Evolutionary conservation across 140 eudicot species (phyloP), one percentile per base, ranked within the genome.

Genomic region (Senecio squalidus): DNA sequence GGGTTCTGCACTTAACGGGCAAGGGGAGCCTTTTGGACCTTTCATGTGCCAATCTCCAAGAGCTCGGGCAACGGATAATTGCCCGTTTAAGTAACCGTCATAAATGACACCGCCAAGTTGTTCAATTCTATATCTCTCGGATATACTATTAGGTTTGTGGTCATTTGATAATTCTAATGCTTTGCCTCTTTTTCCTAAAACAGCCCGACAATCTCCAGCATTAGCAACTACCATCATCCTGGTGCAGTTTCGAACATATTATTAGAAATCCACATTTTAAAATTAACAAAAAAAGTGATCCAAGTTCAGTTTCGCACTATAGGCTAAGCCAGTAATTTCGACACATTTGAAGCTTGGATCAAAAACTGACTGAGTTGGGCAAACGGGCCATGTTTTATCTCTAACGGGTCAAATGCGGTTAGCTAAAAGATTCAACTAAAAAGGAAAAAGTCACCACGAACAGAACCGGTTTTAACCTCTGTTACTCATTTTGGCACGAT

Each of bases 31-130:
- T 73, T 84, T 88, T 0, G 94, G 48, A 16, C 89, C 86, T 65
- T 88, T 88, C 96, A 88, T 88, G 80, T 88, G 96, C 96, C 96
- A 88, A 24, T 88, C 96, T 14, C 96, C 94, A 0, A 88, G 76
- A 44, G 96, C 91, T 28, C 96, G 90, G 21, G 96, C 64, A 3
- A 84, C 95, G 0, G 96, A 88, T 66, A 88, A 67, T 31, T 88
- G 96, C 13, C 96, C 96, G 21, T 84, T 88, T 27, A 88, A 76
- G 78, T 88, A 88, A 21, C 96, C 96, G 29, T 88, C 91, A 27
- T 84, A 88, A 21, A 88, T 86, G 50, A 73, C 92, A 47, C 96
- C 96, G n/a, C 96, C 95, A 6, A 88, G 96, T 64, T 70, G 76
- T 60, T 88, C 96, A 3, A 88, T 88, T 74, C 96, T 66, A 17